Conservation (phyloP, 495 filamentous ascomycete genomes). For the Parachaetomium inaequale region DNA sequence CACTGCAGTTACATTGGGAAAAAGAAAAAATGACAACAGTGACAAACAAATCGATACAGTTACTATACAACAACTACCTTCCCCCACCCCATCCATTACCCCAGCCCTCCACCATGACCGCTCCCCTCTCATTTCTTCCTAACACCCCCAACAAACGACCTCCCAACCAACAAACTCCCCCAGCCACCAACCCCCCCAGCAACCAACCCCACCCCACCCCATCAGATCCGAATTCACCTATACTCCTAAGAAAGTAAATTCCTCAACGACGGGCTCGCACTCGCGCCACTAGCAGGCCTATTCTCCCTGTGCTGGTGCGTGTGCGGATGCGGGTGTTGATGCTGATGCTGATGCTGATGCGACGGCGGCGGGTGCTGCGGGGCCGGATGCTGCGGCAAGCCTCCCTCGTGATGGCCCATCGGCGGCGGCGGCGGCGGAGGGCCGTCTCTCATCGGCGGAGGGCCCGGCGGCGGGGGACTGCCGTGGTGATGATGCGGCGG, state of each 20-base stretch:
- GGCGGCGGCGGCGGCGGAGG: conserved; percentile 1
- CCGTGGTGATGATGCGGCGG: conserved; percentile 26
- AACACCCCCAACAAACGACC: background rate
- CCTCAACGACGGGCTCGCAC: conserved; percentile 70
- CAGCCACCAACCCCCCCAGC: background rate
- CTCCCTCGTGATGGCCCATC: conserved; percentile 27
- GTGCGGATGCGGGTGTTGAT: background rate
- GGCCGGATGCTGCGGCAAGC: conserved; percentile 19
- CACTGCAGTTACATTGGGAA: background rate
- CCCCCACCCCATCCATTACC: background rate
- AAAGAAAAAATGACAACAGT: background rate
- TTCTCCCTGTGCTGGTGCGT: conserved; percentile 13
- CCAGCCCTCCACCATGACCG: no score
- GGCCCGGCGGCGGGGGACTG: conserved; percentile 30
- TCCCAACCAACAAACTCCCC: background rate
- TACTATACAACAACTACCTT: background rate
- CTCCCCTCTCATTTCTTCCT: no score
- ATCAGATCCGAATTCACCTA: background rate
- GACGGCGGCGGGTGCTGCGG: background rate
- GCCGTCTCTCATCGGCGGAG: conserved; percentile 14
- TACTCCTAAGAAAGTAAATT: conserved; percentile 63
- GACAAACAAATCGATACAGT: conserved; percentile 6
- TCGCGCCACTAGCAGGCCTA: conserved; percentile 57
- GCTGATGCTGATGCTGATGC: background rate
- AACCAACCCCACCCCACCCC: background rate